These are phyloP conservation scores for sunflower (Helianthus annuus) DNA, from an alignment of 129 eudicot genomes.

Conservation along the genomic window HanXRQr2.0-SUNRISE NC_035443.2:61336697-61337196, in stretches of 20 bases:
- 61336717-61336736: conserved; percentile 5
- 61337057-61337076: not conserved
- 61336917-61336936: not conserved
- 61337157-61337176: too few species aligned
- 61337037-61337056: not conserved
- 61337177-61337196: not conserved
- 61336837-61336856: too few species aligned
- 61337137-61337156: not conserved
- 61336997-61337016: too few species aligned
- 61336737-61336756: conserved; percentile 1
- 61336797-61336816: not conserved
- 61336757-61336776: not conserved
- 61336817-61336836: not conserved
- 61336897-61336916: too few species aligned
- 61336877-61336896: not conserved
- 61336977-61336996: not conserved
- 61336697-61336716: not conserved
- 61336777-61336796: not conserved
- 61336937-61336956: not conserved
- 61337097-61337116: not conserved
- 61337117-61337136: not conserved
- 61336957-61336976: not conserved
- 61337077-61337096: not conserved
- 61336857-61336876: not conserved
- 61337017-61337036: too few species aligned